phyloP scores from a whole-genome alignment of 208 protist species.

The Leishmania major region DNA sequence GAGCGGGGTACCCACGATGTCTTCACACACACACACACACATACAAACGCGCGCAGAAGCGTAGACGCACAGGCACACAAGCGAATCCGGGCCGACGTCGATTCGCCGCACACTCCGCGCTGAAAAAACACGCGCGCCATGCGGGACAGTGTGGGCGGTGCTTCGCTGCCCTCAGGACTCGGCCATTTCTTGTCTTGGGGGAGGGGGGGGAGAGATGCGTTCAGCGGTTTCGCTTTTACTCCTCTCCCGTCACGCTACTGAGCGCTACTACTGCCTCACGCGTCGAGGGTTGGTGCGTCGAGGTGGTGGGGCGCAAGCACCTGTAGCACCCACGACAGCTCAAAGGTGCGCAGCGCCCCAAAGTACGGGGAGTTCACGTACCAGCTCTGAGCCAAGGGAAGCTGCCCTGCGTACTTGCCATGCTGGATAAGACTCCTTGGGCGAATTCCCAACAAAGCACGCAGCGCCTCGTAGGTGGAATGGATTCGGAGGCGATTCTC shows the following conservation, averaged over 20 bases:
- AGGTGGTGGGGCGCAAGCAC: conserved; percentile 52
- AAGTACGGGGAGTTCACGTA: conserved; percentile 85
- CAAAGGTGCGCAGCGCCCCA: conserved; percentile 82
- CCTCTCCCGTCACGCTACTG: neutral
- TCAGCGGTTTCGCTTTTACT: neutral
- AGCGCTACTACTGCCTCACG: neutral
- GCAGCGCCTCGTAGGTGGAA: conserved; percentile 69
- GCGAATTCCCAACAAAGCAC: conserved; percentile 69
- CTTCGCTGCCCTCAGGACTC: neutral
- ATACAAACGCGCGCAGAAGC: neutral
- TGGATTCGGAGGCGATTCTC: conserved; percentile 71
- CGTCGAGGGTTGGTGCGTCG: conserved; percentile 9
- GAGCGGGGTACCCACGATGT: neutral
- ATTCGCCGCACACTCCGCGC: neutral
- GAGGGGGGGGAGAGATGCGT: too few species aligned
- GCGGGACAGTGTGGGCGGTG: neutral
- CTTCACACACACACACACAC: neutral
- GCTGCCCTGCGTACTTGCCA: conserved; percentile 77
- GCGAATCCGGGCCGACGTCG: neutral
- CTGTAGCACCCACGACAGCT: conserved; percentile 75
- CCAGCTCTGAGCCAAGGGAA: conserved; percentile 81
- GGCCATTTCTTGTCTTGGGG: neutral
- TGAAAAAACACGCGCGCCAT: neutral
- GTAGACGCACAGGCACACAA: neutral
- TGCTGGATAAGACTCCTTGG: conserved; percentile 73